These are phyloP conservation scores for Pseudognaphalium luteoalbum DNA, from an alignment of 129 eudicot genomes.

Conservation along the genomic window DNA sequence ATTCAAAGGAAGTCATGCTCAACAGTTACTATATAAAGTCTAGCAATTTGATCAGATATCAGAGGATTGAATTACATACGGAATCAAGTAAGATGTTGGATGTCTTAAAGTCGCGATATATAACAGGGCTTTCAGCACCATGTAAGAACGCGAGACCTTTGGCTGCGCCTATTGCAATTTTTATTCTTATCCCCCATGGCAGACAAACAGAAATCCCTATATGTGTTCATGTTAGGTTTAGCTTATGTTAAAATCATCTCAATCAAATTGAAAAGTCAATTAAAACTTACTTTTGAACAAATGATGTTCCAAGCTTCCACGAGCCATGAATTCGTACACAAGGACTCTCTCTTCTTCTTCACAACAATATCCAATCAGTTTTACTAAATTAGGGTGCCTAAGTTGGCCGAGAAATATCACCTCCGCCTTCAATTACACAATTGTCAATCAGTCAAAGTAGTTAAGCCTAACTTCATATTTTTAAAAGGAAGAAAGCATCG, in stretches of 20 bases:
- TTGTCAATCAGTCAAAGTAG: background rate
- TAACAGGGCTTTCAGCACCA: constrained; percentile 87
- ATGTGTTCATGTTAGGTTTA: background rate
- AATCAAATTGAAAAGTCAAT: background rate
- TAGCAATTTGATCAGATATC: background rate
- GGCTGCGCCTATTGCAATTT: constrained; percentile 89
- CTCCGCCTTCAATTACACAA: constrained; percentile 55
- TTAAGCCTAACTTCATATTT: background rate
- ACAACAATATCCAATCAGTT: constrained; percentile 87
- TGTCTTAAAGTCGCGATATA: constrained; percentile 94
- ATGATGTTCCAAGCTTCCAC: constrained; percentile 98
- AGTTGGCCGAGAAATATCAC: constrained; percentile 97
- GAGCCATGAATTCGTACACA: constrained; percentile 91
- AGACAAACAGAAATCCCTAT: constrained; percentile 75
- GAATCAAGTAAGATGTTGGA: constrained; percentile 93
- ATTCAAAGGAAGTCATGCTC: background rate
- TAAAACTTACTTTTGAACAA: constrained; percentile 66
- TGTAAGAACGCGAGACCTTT: constrained; percentile 98
- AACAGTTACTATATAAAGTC: background rate
- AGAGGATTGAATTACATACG: constrained; percentile 38
- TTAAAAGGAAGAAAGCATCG: background rate
- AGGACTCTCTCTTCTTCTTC: constrained; percentile 92
- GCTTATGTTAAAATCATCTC: background rate
- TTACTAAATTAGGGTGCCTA: constrained; percentile 81
- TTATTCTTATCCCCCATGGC: constrained; percentile 90